Evolutionary conservation across 1,284 basidiomycete genomes (phyloP).

Genomic region (Leccinum solheimii): DNA sequence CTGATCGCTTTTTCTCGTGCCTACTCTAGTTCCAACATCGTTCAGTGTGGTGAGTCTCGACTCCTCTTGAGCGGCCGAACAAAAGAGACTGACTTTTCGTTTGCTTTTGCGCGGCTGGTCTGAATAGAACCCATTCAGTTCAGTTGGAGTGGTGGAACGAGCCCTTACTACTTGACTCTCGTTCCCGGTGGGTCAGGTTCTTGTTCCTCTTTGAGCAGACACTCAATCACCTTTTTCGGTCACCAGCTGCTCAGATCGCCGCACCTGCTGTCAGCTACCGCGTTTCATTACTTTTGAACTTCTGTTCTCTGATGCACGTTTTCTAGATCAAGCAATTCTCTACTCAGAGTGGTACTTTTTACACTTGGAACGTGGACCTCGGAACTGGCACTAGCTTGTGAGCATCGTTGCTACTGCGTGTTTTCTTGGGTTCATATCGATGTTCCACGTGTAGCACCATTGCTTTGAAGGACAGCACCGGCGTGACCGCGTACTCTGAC

Average conservation of each 20-base stretch:
- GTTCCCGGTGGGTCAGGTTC: too few species aligned
- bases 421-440: slow-evolving; percentile 2
- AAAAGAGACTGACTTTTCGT: not conserved
- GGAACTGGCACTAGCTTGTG: slow-evolving; percentile 55
- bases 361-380: slow-evolving; percentile 68
- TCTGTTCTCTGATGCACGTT: not conserved
- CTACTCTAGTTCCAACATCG: slow-evolving; percentile 39
- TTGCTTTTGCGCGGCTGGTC: not conserved
- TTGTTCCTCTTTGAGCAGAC: not conserved
- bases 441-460: slow-evolving; percentile 44
- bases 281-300: accelerated
- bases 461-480: slow-evolving; percentile 60
- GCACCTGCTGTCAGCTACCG: slow-evolving; percentile 50
- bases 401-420: not conserved
- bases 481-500: slow-evolving; percentile 55
- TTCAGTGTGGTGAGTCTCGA: slow-evolving; percentile 52
- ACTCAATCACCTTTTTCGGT: slow-evolving; percentile 1
- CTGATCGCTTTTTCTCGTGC: not conserved
- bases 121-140: slow-evolving; percentile 57
- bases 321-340: slow-evolving; percentile 57
- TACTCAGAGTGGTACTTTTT: slow-evolving; percentile 41
- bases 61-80: not conserved
- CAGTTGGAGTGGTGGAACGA: slow-evolving; percentile 53
- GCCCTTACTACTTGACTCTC: slow-evolving; percentile 52
- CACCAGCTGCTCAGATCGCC: slow-evolving; percentile 53